Evolutionary conservation across 2,329 filamentous ascomycete species (phyloP).

Genomic region (Aspergillus sclerotialis): DNA sequence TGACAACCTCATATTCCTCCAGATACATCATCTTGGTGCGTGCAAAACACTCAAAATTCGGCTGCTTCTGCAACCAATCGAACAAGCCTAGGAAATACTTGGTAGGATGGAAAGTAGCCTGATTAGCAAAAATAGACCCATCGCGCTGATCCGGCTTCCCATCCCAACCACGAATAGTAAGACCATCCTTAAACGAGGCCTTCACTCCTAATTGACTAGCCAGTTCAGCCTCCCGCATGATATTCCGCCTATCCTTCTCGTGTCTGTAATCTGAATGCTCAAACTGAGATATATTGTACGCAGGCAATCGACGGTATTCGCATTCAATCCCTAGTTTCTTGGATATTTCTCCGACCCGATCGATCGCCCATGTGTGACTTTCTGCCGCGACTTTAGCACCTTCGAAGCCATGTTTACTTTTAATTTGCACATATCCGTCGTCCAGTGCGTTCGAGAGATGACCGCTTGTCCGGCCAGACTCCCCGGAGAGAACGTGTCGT

Average conservation of each 20-base stretch:
- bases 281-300: constrained; percentile 47
- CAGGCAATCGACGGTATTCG: constrained; percentile 47
- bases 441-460: constrained; percentile 51
- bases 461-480: constrained; percentile 46
- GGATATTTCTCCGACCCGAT: constrained; percentile 45
- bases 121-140: constrained; percentile 40
- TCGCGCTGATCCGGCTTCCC: constrained; percentile 46
- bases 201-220: constrained; percentile 40
- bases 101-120: constrained; percentile 53
- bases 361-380: constrained; percentile 49
- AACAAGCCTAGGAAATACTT: constrained; percentile 49
- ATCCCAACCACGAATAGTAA: constrained; percentile 47
- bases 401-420: constrained; percentile 45
- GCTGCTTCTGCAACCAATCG: constrained; percentile 44
- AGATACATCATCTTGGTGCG: constrained; percentile 44
- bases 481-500: constrained; percentile 48
- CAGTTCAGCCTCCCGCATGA: constrained; percentile 41
- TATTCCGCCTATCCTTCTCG: constrained; percentile 38
- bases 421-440: constrained; percentile 46
- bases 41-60: constrained; percentile 49
- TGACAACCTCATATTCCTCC: constrained; percentile 44
- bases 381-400: constrained; percentile 46
- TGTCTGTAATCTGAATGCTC: constrained; percentile 35
- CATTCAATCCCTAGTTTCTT: constrained; percentile 48
- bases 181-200: constrained; percentile 30